Base-by-base conservation (phyloP, 305 asterid species). In the Fraxinus floribunda region DNA sequence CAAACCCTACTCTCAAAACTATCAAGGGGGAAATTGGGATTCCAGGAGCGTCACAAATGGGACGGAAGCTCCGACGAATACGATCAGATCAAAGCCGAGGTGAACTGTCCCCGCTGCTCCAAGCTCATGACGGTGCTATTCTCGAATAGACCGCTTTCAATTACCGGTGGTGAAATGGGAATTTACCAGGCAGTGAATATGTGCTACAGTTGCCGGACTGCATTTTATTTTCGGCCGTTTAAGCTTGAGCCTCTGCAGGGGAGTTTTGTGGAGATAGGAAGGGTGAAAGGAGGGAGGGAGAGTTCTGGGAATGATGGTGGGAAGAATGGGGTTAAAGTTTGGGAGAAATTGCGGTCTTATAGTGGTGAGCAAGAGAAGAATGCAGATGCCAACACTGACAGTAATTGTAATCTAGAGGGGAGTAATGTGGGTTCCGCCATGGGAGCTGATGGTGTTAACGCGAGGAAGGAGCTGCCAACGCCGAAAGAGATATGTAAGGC, bases 281-380 rank as follows among this genome's bases (percentile, higher is more conserved):
- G 91, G 89, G 92, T 95, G 78, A 95, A 86, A 90, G 90, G 87
- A 8, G 87, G 83, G 80, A 85, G 86, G 66, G 92, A 89, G 85
- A 79, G 78, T 82, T 80, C 60, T 38, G 81, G 86, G 79, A 90
- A 86, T 55, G 35, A 66, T 82, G 90, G 83, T 22, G 89, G 88
- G 66, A 78, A 71, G 79, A 87, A 75, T 68, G 89, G 89, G 77
- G 88, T 77, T 74, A 94, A 93, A 88, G 91, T 95, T 80, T 95
- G 98, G 98, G 97, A 95, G 91, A 95, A 91, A 88, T 85, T 95
- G 95, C 92, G 97, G 93, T 89, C 91, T 64, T 95, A 93, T 70
- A 83, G 97, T 79, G 89, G 71, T 79, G 90, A 80, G 83, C 83
- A 78, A 68, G 84, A 79, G 22, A 83, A 62, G 78, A 85, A 60